Base-by-base conservation (phyloP, 805 yeast genomes). In the Jamesozyma gamospora region DNA sequence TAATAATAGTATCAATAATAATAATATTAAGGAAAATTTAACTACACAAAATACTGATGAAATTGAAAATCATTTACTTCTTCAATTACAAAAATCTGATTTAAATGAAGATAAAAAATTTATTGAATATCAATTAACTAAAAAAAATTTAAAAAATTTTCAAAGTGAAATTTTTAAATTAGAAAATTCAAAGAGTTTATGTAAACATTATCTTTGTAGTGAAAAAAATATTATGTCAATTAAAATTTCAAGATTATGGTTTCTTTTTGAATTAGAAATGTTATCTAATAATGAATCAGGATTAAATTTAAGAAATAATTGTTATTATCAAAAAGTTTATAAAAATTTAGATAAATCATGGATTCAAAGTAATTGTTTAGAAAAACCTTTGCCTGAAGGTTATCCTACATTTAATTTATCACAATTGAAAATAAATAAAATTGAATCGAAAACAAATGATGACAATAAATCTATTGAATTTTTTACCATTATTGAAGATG, bases 261-360 rank as follows among this genome's bases (percentile, higher is more conserved):
- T 59, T 18, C 44, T 61, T 14, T 58, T 60, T 35, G 65, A 61
- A 14, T 37, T 61, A 31, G 65, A 61, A 37, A 48, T 59, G 55
- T 43, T 50, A 13, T 43, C 34, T 8, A 48, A 46, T 35, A 48
- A 43, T 12, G n/a, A n/a, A n/a, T n/a, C 24, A 6, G 29, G 27
- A 11, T 46, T 47, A 13, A 60, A 58, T 40, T 44, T 58, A 11
- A 50, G 65, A 37, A 52, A 52, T 35, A 36, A 34, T 3, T 56
- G 63, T 30, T 61, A 58, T 37, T 43, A 48, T 24, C 33, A 47
- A 4, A 39, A 47, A 14, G 50, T 59, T 11, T 61, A 61, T 38
- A 39, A 42, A n/a, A 34, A 32, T 16, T 26, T 56, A 6, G 49
- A 47, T 36, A 34, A 41, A 11, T 28, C 41, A 14, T 58, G 63